Percentiles rank a stretch among this genome's conserved stretches.
Evolutionary conservation across 768 basidiomycete genomes (phyloP).

Genomic region (Auricularia heimuer): DNA sequence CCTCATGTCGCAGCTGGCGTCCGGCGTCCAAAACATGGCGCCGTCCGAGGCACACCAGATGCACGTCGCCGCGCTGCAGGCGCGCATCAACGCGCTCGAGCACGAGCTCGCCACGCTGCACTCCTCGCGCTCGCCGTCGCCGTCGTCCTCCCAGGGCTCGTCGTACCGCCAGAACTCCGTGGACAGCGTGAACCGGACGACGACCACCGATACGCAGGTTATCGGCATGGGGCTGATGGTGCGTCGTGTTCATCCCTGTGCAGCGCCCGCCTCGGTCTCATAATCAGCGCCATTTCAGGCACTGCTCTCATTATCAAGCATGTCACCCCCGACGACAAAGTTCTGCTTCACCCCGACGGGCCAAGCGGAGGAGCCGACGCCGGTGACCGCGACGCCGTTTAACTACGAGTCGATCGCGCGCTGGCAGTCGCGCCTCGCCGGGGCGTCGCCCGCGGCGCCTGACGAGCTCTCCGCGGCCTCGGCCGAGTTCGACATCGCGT

Average conservation of each 20-base stretch:
- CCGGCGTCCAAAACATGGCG: background rate
- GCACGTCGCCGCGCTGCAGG: constrained; percentile 1
- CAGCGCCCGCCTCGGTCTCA: background rate
- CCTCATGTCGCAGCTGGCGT: constrained; percentile 33
- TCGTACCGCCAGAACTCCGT: background rate
- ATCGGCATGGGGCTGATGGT: constrained; percentile 1
- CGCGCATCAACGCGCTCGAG: constrained; percentile 4
- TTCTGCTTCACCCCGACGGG: background rate
- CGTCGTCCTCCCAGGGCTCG: background rate
- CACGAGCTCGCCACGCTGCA: constrained; percentile 3
- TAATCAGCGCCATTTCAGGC: background rate
- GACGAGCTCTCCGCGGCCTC: background rate
- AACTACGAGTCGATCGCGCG: background rate
- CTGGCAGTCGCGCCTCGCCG: background rate
- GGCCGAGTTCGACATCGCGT: background rate
- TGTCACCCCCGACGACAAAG: background rate
- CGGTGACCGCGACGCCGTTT: constrained; percentile 1
- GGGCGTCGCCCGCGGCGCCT: background rate
- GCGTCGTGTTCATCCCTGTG: background rate
- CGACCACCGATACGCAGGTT: background rate
- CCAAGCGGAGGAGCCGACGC: background rate
- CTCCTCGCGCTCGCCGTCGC: background rate
- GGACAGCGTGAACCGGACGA: background rate
- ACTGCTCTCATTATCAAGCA: background rate
- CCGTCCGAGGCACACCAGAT: constrained; percentile 4